Evolutionary conservation across 768 basidiomycete genomes (phyloP).

Genomic region (Fomitopsis pulvina): DNA sequence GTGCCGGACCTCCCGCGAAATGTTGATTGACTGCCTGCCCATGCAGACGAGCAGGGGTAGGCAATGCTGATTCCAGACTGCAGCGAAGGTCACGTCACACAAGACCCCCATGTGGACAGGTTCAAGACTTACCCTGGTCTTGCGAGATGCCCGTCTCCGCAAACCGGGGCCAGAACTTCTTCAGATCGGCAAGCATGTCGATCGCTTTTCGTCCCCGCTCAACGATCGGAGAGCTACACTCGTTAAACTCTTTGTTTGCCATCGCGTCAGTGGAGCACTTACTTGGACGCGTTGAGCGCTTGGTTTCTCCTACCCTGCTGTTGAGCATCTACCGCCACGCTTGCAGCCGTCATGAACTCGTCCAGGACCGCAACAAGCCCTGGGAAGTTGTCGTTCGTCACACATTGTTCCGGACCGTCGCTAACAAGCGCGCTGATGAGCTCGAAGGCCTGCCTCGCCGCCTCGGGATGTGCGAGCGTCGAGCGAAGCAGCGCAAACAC

Average conservation of each 20-base stretch:
- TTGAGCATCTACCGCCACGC: conserved; percentile 49
- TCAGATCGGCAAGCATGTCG: conserved; percentile 71
- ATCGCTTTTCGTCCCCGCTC: conserved; percentile 80
- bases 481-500: conserved; percentile 83
- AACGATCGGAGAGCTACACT: conserved; percentile 60
- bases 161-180: conserved; percentile 56
- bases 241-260: too few relatives aligned
- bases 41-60: conserved; percentile 71
- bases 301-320: conserved; percentile 32
- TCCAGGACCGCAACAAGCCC: conserved; percentile 79
- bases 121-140: conserved; percentile 32
- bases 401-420: conserved; percentile 51
- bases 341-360: conserved; percentile 79
- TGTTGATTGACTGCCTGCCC: conserved; percentile 76
- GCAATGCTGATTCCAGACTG: conserved; percentile 74
- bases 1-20: conserved; percentile 80
- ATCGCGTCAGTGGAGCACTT: not conserved
- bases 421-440: conserved; percentile 61
- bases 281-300: conserved; percentile 20
- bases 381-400: conserved; percentile 73
- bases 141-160: conserved; percentile 36
- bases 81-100: conserved; percentile 6
- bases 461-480: conserved; percentile 82
- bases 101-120: not conserved
- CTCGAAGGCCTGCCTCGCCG: conserved; percentile 78